Evolutionary conservation across 768 basidiomycete genomes (phyloP), one percentile per base, ranked within the genome.

Genomic region (Mycena polygramma): DNA sequence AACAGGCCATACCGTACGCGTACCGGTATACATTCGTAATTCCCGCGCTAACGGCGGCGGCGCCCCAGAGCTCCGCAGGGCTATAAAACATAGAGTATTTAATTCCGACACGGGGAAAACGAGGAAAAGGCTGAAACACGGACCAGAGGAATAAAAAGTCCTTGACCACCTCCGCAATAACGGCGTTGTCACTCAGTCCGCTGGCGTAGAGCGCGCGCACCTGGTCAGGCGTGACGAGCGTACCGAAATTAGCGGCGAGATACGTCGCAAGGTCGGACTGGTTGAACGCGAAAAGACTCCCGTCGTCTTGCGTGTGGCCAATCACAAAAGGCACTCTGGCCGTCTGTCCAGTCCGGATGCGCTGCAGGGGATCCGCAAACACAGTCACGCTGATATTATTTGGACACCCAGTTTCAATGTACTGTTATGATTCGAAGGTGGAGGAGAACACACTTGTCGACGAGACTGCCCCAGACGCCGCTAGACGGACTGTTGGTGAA

Each of bases 261-360:
- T 60, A 76, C 2, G 63, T 66, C 11, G 74, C 10, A 37, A 75
- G 74, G 36, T 71, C 37, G 2, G 75, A 69, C 1, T 59, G 36
- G 45, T 68, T 68, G 20, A 76, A 4, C 10, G 70, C 61, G n/a
- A 76, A 76, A 7, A 75, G 4, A 1, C 69, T 37, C 14, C 75
- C 75, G 24, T 76, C 74, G 41, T 76, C 46, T 30, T 76, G 72
- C 52, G 39, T 75, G n/a, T 73, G 66, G 19, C 75, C 75, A 26
- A 75, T 60, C 2, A 76, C 48, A 39, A 76, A 66, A 2, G 75
- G 74, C 4, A 75, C 70, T 5, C 70, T 39, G 14, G 75, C 72
- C n/a, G 72, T 70, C 54, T 59, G 20, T 5, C 73, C 70, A 4
- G 49, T 43, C 2, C 68, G 69, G 55, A 76, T 73, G 26, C 75